Evolutionary conservation across 306 rosid species (phyloP), one percentile per base, ranked within the genome.

Genomic region (Astragalus membranaceus): DNA sequence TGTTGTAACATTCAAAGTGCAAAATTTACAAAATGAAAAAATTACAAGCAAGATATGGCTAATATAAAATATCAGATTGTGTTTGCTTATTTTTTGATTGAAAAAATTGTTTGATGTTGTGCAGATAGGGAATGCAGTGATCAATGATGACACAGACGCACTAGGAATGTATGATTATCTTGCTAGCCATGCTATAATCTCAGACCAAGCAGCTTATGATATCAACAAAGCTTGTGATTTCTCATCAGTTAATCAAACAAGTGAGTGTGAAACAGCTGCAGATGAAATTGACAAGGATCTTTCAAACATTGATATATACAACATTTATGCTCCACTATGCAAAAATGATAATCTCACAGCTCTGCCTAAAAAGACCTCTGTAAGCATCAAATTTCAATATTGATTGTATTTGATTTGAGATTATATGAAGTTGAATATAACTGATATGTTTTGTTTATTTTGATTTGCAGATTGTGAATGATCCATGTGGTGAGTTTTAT

Each of bases 401-500:
- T 37, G 7, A 2, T 37, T 9, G 1, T 23, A 23, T 1, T 23
- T 23, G 26, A 23, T 23, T 23, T 23, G 26, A 23, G 48, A 54
- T 30, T 7, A 4, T n/a, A 59, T 72, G 11, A 72, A 41, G 6
- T 61, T 16, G 8, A 56, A 10, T 33, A 16, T 20, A 67, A 55
- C 1, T 36, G 7, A 37, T 41, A 4, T 39, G 20, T 10, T 7
- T 10, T 75, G 32, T 77, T 58, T 10, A 10, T n/a, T 61, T 80
- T 69, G n/a, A 51, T 52, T 53, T 76, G 80, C 80, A 89, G 96
- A 20, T 80, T 43, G 68, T 66, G 0, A 81, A 47, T 29, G 98
- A 94, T 67, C 97, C 97, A 0, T 94, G 98, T 3, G 81, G 86
- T 17, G 94, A 94, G 57, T 0, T 30, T 70, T 94, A 94, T 58